Base-by-base conservation (phyloP, 345 rosid species). In the Syzygium aqueum region DNA sequence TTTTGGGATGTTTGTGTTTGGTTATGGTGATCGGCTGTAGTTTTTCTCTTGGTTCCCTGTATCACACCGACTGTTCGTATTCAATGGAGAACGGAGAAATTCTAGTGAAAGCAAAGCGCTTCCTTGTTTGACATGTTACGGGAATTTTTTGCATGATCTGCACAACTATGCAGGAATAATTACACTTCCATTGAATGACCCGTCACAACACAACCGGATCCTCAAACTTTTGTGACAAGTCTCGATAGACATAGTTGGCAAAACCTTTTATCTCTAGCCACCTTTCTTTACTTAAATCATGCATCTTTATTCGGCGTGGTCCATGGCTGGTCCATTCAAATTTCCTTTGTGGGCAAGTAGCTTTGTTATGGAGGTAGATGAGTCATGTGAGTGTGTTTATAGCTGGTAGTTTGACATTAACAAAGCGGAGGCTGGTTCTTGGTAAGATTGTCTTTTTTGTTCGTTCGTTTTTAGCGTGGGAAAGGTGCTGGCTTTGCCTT, bases 381-480 rank as follows among this genome's bases (percentile, higher is more conserved):
- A 8, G 22, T 16, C 77, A 30, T 65, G 77, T 2, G 77, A 7
- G 17, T 65, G 22, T 3, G 77, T 30, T 7, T 17, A 4, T 28
- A 30, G 30, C 16, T 16, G 77, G 43, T 4, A 19, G 25, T 8
- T 17, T 9, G 49, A 33, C 25, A 46, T 17, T 16, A 19, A 2
- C 49, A 67, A 67, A 67, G 80, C 2, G 23, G 25, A 33, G 49
- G 46, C 23, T 67, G 49, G 80, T 19, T 67, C 17, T 14, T 17
- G 78, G 46, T 19, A 8, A 8, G 78, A 17, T 67, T 17, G 78
- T 67, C 78, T 67, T 30, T 30, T 67, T 17, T 10, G 5, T 14
- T 27, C 43, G 0, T 3, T 7, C 8, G 8, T 33, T 8, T 2
- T 67, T 1, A 2, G 23, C 1, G 22, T 8, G 78, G 3, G 33